Conservation (phyloP, 306 rosid species). For the Coriaria nepalensis region DNA sequence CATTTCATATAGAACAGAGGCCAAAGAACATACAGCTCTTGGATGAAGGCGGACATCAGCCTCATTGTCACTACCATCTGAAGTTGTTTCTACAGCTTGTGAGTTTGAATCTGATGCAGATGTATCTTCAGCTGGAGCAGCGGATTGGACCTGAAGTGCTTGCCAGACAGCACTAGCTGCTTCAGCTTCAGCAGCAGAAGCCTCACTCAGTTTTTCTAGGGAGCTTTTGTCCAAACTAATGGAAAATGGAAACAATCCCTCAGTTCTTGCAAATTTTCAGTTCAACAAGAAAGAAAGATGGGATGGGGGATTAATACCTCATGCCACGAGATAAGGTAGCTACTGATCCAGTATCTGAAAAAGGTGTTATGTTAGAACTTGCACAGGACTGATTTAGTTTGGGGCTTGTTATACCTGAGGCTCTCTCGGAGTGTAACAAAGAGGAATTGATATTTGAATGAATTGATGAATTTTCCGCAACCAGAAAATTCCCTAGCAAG, state of each 20-base stretch:
- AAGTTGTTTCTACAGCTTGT: constrained; percentile 60
- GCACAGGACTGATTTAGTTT: constrained; percentile 33
- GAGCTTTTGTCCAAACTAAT: constrained; percentile 74
- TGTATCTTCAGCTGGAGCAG: constrained; percentile 58
- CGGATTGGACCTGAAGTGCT: constrained; percentile 52
- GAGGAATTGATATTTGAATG: constrained; percentile 49
- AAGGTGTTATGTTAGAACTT: constrained; percentile 21
- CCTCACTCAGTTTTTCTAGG: constrained; percentile 91
- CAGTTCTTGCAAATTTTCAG: neutral
- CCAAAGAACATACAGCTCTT: constrained; percentile 69
- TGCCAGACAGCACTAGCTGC: constrained; percentile 98
- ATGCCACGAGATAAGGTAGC: constrained; percentile 39
- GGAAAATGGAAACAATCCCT: neutral
- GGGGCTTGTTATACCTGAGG: constrained; percentile 41
- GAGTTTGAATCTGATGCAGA: constrained; percentile 76
- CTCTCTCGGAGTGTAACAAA: constrained; percentile 42
- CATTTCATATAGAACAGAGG: neutral
- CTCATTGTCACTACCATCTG: constrained; percentile 93
- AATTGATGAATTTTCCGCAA: constrained; percentile 75
- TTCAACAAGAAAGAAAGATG: constrained; percentile 10
- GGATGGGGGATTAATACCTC: constrained; percentile 32
- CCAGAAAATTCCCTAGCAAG: constrained; percentile 72
- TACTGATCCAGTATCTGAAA: constrained; percentile 37
- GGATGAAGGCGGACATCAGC: constrained; percentile 98
- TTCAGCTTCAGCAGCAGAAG: constrained; percentile 99